Base-by-base conservation (phyloP, 2,329 filamentous ascomycete species). In the Dothideomycetidae sp. region DNA sequence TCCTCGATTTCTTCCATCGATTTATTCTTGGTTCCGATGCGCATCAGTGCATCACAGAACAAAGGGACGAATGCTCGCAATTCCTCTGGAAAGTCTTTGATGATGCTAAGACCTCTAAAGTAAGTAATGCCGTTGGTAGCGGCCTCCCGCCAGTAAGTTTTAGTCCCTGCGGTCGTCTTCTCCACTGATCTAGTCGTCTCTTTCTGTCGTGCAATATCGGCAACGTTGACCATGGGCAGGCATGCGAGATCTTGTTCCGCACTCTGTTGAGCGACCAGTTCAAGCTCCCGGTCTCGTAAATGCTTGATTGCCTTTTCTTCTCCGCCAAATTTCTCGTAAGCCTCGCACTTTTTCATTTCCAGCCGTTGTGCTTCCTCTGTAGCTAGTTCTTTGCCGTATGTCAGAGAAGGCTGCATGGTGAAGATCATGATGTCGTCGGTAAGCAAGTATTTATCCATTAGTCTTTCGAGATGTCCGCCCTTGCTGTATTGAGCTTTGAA, bases 91-190 rank as follows among this genome's bases (percentile, higher is more conserved):
- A 98, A 63, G 43, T 80, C 74, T 31, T 82, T 70, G 38, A 96
- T 67, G 0, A 73, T 69, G 53, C 92, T 85, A 55, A 96, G 73
- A 3, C 84, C 85, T 42, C 86, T 78, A 64, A 98, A 93, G 56
- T 98, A 98, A 1, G 88, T 96, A 41, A 98, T 63, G 0, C 90
- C 90, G 50, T 98, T 98, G 0, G 90, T 98, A 2, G 84, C 81
- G 5, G 86, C 84, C 57, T 93, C 83, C 35, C 80, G 78, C 85
- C 86, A 94, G 50, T 94, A 82, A 3, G 90, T 73, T 33, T 32
- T 29, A 13, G 30, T 32, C 9, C 18, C 19, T 11, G 29, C 5
- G 10, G 30, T 32, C 17, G n/a, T 5, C 14, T 16, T 32, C 31
- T 78, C 74, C 29, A 79, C 71, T 26, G 71, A 68, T 29, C 73